A percentile compares a stretch with the other conserved stretches of the same genome.
These are phyloP conservation scores for Daedaleopsis nitida DNA, from an alignment of 768 basidiomycete genomes.

Conservation along the genomic window DNA sequence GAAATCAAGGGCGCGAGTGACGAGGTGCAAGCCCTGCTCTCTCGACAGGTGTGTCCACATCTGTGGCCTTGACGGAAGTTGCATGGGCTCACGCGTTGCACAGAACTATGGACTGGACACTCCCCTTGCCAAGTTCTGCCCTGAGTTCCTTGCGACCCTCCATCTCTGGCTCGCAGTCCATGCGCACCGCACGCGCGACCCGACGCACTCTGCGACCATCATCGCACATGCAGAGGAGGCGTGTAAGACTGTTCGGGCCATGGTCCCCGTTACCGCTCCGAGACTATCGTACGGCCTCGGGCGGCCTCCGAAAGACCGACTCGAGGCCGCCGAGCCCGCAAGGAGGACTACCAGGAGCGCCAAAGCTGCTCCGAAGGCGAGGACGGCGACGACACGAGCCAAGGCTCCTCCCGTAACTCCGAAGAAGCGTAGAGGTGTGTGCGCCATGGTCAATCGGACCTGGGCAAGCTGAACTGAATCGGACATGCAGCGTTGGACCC, in stretches of 20 bases:
- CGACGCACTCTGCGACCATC: conserved; percentile 47
- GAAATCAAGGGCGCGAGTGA: conserved; percentile 22
- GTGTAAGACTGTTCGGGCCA: conserved; percentile 46
- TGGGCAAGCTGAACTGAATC: neutral
- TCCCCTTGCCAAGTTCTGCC: conserved; percentile 29
- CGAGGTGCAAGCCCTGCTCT: conserved; percentile 46
- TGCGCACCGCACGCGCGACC: conserved; percentile 54
- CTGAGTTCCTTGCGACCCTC: conserved; percentile 54
- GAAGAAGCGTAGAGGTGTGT: conserved; percentile 41
- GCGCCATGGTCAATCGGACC: neutral
- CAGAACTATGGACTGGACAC: conserved; percentile 36
- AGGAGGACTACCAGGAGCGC: conserved; percentile 11
- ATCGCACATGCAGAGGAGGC: conserved; percentile 56
- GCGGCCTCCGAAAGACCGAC: neutral
- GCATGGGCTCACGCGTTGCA: neutral
- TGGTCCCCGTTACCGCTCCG: conserved; percentile 28
- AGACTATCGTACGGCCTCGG: conserved; percentile 14
- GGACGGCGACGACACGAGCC: conserved; percentile 19
- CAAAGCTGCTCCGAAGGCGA: conserved; percentile 12
- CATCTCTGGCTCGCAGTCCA: conserved; percentile 76
- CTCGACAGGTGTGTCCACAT: conserved; percentile 39
- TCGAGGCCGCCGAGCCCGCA: neutral
- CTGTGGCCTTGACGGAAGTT: neutral
- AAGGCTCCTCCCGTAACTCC: conserved; percentile 42
- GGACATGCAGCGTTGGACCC: conserved; percentile 18